A percentile compares a stretch with the other conserved stretches of the same genome.
Conservation (phyloP, 2,329 filamentous ascomycete genomes). For the Aspergillus pseudoglaucus region DNA sequence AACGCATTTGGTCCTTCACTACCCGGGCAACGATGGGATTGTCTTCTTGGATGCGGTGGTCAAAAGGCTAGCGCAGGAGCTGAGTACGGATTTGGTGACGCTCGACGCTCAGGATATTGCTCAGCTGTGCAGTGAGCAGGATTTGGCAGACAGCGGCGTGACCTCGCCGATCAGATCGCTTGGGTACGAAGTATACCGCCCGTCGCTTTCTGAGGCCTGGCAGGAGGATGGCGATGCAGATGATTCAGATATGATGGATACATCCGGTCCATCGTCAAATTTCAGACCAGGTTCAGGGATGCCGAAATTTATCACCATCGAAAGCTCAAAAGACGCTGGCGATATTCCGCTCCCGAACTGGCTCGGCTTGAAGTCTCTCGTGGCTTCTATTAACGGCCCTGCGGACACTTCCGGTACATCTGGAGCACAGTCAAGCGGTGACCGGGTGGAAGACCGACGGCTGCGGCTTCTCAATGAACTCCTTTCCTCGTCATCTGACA, state of each 20-base stretch:
- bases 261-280: slow-evolving; percentile 11
- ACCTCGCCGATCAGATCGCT: slow-evolving; percentile 37
- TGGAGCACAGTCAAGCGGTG: slow-evolving; percentile 10
- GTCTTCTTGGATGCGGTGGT: slow-evolving; percentile 56
- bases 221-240: slow-evolving; percentile 40
- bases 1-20: slow-evolving; percentile 54
- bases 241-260: slow-evolving; percentile 30
- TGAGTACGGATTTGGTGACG: slow-evolving; percentile 41
- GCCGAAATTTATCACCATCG: slow-evolving; percentile 30
- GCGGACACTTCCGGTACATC: slow-evolving; percentile 14
- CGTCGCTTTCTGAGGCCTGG: slow-evolving; percentile 21
- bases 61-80: slow-evolving; percentile 53
- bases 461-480: slow-evolving; percentile 30
- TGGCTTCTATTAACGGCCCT: slow-evolving; percentile 26
- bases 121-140: slow-evolving; percentile 38
- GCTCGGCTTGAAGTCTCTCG: slow-evolving; percentile 25
- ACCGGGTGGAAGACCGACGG: slow-evolving; percentile 26
- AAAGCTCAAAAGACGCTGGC: slow-evolving; percentile 22
- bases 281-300: slow-evolving; percentile 13
- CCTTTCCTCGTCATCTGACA: slow-evolving; percentile 18
- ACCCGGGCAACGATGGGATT: slow-evolving; percentile 51
- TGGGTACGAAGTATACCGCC: slow-evolving; percentile 50
- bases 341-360: slow-evolving; percentile 29
- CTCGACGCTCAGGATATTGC: slow-evolving; percentile 43
- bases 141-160: slow-evolving; percentile 26